These are phyloP conservation scores for Przewalskia tangutica DNA, from an alignment of 257 asterid genomes.

Conservation along the genomic window DNA sequence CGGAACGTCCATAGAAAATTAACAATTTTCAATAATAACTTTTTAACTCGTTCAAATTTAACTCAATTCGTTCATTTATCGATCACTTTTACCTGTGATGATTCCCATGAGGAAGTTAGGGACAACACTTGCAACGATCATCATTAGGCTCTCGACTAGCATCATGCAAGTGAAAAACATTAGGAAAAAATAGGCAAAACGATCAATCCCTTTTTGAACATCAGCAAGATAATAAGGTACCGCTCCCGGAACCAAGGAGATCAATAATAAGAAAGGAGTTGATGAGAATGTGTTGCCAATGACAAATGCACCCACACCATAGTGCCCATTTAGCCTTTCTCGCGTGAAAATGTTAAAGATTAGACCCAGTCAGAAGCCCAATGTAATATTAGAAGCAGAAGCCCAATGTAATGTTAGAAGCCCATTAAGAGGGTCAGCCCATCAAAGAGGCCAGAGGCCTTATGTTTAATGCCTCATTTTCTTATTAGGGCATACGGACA, in stretches of 20 bases:
- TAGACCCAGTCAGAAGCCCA: too few relatives aligned
- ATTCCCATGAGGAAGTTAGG: slow-evolving; percentile 45
- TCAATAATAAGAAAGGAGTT: slow-evolving; percentile 32
- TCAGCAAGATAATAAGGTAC: slow-evolving; percentile 46
- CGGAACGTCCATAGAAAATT: not conserved
- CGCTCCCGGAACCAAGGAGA: slow-evolving; percentile 33
- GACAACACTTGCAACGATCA: slow-evolving; percentile 44
- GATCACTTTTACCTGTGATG: slow-evolving; percentile 24
- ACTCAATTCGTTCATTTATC: not conserved
- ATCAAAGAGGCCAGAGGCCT: too few relatives aligned
- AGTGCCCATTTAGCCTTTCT: slow-evolving; percentile 44
- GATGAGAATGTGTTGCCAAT: slow-evolving; percentile 47
- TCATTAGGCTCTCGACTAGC: slow-evolving; percentile 57
- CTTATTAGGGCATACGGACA: too few relatives aligned
- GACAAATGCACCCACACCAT: slow-evolving; percentile 28
- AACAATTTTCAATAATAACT: not conserved
- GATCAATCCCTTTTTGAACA: slow-evolving; percentile 30
- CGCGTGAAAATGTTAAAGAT: too few relatives aligned
- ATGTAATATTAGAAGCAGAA: too few relatives aligned
- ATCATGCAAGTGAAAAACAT: slow-evolving; percentile 33
- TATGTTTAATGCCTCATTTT: too few relatives aligned
- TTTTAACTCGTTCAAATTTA: not conserved
- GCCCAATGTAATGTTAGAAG: too few relatives aligned
- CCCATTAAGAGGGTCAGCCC: too few relatives aligned
- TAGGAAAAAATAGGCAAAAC: slow-evolving; percentile 21